Evolutionary conservation across 306 rosid genomes (phyloP).

Genomic region (Fagus sylvatica): DNA sequence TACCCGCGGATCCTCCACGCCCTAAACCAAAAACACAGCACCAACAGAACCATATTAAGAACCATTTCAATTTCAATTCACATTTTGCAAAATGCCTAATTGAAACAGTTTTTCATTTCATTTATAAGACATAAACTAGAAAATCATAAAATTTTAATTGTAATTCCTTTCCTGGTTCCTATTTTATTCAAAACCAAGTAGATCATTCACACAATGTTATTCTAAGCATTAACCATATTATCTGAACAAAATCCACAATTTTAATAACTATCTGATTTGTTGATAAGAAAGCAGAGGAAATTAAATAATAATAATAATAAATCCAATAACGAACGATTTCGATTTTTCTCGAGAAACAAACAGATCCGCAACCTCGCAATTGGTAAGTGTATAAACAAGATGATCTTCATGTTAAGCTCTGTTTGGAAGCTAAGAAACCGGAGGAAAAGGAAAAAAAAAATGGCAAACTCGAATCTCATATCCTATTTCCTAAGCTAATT

Average conservation of each 20-base stretch:
- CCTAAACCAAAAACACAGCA: conserved; percentile 38
- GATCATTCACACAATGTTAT: background rate
- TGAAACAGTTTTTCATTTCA: background rate
- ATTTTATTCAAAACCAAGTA: background rate
- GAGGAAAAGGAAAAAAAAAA: background rate
- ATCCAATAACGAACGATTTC: too few species aligned
- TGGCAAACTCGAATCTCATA: background rate
- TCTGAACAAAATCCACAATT: background rate
- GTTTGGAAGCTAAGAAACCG: background rate
- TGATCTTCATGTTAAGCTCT: background rate
- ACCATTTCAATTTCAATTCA: background rate
- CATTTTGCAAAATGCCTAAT: background rate
- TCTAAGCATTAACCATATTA: background rate
- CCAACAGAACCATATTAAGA: too few species aligned
- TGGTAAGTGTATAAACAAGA: background rate
- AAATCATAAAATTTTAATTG: background rate
- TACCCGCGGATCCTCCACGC: conserved; percentile 65
- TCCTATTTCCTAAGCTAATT: background rate
- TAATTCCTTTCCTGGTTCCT: background rate
- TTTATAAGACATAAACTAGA: background rate
- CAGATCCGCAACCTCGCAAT: background rate
- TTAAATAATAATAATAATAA: background rate
- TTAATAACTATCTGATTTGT: background rate
- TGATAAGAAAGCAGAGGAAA: background rate
- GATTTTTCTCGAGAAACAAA: background rate